A percentile compares a stretch with the other conserved stretches of the same genome.
Evolutionary conservation across 129 eudicot species (phyloP).

Genomic region (Artemisia argyi): DNA sequence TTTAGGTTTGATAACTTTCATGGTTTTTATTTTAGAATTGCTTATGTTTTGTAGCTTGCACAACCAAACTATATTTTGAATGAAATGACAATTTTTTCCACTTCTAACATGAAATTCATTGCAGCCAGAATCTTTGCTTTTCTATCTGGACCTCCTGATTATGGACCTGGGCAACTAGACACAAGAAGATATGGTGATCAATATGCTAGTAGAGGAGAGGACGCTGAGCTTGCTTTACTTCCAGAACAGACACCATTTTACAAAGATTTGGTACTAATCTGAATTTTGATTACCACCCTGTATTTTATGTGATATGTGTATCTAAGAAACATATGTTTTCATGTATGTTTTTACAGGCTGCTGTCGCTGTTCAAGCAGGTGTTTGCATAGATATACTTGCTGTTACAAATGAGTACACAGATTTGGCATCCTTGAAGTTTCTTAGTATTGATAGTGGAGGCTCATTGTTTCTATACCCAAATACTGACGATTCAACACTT

Average conservation of each 20-base stretch:
- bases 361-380: slow-evolving; percentile 99
- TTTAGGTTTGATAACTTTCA: slow-evolving; percentile 49
- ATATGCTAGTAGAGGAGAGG: slow-evolving; percentile 99
- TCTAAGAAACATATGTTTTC: slow-evolving; percentile 25
- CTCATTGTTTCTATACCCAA: slow-evolving; percentile 80
- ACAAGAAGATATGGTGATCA: slow-evolving; percentile 97
- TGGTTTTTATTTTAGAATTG: not conserved
- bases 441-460: slow-evolving; percentile 98
- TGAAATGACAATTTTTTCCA: not conserved
- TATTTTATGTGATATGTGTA: slow-evolving; percentile 8
- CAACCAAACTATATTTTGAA: slow-evolving; percentile 10
- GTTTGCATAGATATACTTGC: slow-evolving; percentile 98
- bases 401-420: slow-evolving; percentile 96
- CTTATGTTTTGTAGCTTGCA: slow-evolving; percentile 16
- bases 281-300: slow-evolving; percentile 3
- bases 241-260: slow-evolving; percentile 98
- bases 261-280: slow-evolving; percentile 76
- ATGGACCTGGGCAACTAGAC: slow-evolving; percentile 94
- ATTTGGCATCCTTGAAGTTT: slow-evolving; percentile 94
- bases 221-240: slow-evolving; percentile 97
- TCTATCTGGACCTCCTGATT: slow-evolving; percentile 97
- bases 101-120: slow-evolving; percentile 19
- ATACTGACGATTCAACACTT: slow-evolving; percentile 95
- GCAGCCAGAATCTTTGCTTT: slow-evolving; percentile 98
- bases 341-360: slow-evolving; percentile 74